Base-by-base conservation (phyloP, 164 flowering plant species). In the Platanus orientalis region DNA sequence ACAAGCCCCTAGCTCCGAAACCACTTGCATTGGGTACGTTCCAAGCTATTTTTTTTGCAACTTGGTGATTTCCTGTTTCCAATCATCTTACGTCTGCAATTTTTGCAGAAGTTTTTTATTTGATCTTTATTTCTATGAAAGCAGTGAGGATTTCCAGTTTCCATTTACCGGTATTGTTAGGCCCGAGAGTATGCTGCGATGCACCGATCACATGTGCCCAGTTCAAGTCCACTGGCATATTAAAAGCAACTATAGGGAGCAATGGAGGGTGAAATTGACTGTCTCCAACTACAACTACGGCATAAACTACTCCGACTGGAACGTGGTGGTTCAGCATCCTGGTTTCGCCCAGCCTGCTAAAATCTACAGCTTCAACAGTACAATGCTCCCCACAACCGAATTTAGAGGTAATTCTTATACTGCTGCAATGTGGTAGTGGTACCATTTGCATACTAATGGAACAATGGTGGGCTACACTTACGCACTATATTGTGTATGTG, bases 171-270 rank as follows among this genome's bases (percentile, higher is more conserved):
- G n/a, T n/a, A n/a, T n/a, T n/a, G n/a, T n/a, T n/a, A n/a, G n/a
- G 39, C 48, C 34, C 1, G 21, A 60, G 10, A 20, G 51, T 24
- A 5, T 70, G 20, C 69, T 84, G 10, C 74, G 48, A 36, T 88
- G 94, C 81, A 77, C 86, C 0, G 82, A 81, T 65, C 90, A 87
- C 57, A 87, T 82, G 87, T 87, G 93, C 72, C 84, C 87, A 0
- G 28, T 85, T 40, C 76, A 75, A 60, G 80, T 87, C 47, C 90
- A 87, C 62, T 87, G 93, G 90, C 93, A 84, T 50, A 36, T 87
- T 0, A 80, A 82, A 72, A 74, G 34, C 63, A 87, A 79, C 68
- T 87, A 87, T 64, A 63, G 53, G 47, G 67, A 68, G 0, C 66
- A 85, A 13, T 87, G 90, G 93, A 75, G 87, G 58, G 82, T 83